Percentiles rank a stretch among this genome's conserved stretches.
Evolutionary conservation across 208 protist genomes (phyloP).

Genomic region (Acanthamoeba healyi): DNA sequence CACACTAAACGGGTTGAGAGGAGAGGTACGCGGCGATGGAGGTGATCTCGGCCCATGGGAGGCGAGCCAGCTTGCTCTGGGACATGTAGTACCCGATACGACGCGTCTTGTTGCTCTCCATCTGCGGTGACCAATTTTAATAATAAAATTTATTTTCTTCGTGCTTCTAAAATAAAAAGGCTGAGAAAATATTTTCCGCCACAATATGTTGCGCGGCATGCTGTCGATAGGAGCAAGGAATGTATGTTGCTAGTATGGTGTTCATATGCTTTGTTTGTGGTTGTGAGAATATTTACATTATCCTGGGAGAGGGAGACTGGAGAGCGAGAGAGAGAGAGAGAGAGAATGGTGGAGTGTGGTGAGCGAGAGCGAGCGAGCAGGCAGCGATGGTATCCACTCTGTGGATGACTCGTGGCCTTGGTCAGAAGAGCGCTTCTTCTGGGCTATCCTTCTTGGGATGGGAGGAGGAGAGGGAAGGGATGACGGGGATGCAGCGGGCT

Average conservation of each 20-base stretch:
- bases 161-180: not conserved
- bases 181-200: not conserved
- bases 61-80: constrained; percentile 28
- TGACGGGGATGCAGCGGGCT: not conserved
- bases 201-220: no score
- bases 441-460: constrained; percentile 21
- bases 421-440: constrained; percentile 71
- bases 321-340: not conserved
- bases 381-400: not conserved
- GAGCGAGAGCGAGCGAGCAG: no score
- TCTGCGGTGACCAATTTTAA: not conserved
- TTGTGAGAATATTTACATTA: no score
- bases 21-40: not conserved
- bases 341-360: not conserved
- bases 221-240: no score
- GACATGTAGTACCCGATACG: constrained; percentile 52
- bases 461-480: not conserved
- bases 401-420: not conserved
- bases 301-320: no score
- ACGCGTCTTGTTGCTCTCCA: not conserved
- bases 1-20: not conserved
- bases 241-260: no score
- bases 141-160: not conserved
- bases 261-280: no score
- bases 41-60: constrained; percentile 50